Evolutionary conservation across 2,329 filamentous ascomycete genomes (phyloP), one percentile per base, ranked within the genome.

Genomic region (Neophaeococcomyces aloes): DNA sequence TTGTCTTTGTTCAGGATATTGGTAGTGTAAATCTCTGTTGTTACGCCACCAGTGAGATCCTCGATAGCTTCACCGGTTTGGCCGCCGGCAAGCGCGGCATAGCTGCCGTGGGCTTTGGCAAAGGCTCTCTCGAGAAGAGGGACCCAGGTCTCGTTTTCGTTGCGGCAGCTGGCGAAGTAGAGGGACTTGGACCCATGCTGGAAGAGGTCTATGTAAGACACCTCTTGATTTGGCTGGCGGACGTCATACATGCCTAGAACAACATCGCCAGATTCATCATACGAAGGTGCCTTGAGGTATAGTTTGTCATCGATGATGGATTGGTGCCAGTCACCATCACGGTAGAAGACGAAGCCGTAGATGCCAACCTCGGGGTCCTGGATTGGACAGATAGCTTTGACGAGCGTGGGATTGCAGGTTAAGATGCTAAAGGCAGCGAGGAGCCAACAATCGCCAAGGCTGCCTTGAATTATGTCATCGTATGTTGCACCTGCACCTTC

Each of bases 221-320:
- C 72, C 57, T 86, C 81, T 0, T 82, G 77, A 40, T 84, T 79
- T 40, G 79, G 79, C 39, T 82, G 76, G 56, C 85, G 83, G 30
- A 86, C 78, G 55, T 86, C 80, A 54, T 86, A 76, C 57, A 86
- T 75, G 18, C 86, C 69, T 42, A 83, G 75, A 30, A 84, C 76
- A 57, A 87, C 82, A 59, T 83, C 74, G 39, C 83, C 79, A 1
- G 78, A 81, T 23, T 85, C 83, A 52, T 93, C 84, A 68, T 86
- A 93, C 57, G 83, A 81, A 3, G 86, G 83, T 2, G 83, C 86
- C 47, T 81, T 85, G 15, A 94, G 74, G 59, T 85, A 93, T 3
- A 95, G 72, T 64, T 94, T 93, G 62, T 94, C 88, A 58, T 95
- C 88, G 47, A 95, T 79, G 49, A 94, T 88, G 46, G 84, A 87